Percentiles rank a stretch among this genome's conserved stretches.
These are phyloP conservation scores for Chytriomyces sp. DNA, from an alignment of 192 early-diverging fungal species.

Conservation along the genomic window DNA sequence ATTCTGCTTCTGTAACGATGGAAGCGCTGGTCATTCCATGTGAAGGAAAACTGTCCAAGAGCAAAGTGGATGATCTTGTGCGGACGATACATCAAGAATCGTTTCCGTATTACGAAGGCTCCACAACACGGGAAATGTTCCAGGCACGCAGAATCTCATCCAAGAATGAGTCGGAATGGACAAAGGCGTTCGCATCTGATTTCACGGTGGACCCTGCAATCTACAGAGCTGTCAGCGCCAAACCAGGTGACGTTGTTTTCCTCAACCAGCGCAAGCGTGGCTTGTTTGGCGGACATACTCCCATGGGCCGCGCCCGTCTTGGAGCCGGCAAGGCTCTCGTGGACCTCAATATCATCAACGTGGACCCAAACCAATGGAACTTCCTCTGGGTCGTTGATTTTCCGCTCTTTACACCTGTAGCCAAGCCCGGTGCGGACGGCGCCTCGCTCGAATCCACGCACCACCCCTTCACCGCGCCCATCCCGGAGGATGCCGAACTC, in stretches of 20 bases:
- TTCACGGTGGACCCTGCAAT: background rate
- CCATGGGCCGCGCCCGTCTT: constrained; percentile 50
- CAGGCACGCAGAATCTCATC: constrained; percentile 53
- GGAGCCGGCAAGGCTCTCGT: constrained; percentile 32
- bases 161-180: constrained; percentile 47
- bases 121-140: constrained; percentile 26
- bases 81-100: constrained; percentile 22
- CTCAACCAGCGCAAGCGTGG: constrained; percentile 50
- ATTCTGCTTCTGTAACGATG: background rate
- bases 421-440: constrained; percentile 38
- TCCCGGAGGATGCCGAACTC: constrained; percentile 65
- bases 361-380: constrained; percentile 33
- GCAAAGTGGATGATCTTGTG: constrained; percentile 12
- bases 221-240: constrained; percentile 16
- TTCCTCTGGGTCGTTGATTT: constrained; percentile 91
- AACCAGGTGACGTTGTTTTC: constrained; percentile 61
- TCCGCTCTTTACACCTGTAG: constrained; percentile 80
- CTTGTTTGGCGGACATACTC: constrained; percentile 50
- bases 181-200: background rate
- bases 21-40: constrained; percentile 32
- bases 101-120: constrained; percentile 39
- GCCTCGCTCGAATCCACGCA: constrained; percentile 65
- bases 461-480: constrained; percentile 90
- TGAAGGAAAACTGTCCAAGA: background rate
- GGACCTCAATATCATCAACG: constrained; percentile 5